These are phyloP conservation scores for Metschnikowia cerradonensis DNA, from an alignment of 805 yeast genomes.

Conservation along the genomic window DNA sequence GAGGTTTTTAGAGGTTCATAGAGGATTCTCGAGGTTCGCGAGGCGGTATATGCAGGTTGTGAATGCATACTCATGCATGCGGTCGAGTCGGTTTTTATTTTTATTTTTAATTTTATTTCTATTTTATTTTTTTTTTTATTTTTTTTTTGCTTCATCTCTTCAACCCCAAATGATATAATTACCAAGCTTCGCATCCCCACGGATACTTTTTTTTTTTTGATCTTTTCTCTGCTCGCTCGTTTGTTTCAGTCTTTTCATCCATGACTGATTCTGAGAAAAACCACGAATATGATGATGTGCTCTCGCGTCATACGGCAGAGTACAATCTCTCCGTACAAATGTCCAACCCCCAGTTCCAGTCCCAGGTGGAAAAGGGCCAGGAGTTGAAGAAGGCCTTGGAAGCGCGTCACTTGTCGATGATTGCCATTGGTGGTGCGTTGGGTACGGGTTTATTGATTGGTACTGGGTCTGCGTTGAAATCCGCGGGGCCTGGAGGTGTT, in stretches of 20 bases:
- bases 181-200: not conserved
- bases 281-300: slow-evolving; percentile 27
- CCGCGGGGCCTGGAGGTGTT: slow-evolving; percentile 67
- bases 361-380: slow-evolving; percentile 40
- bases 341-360: slow-evolving; percentile 38
- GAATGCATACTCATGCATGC: not conserved
- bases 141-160: no score
- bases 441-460: slow-evolving; percentile 81
- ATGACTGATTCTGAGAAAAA: slow-evolving; percentile 18
- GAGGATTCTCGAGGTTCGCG: no score
- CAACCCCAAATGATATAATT: not conserved
- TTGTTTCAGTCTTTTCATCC: not conserved
- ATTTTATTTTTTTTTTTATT: no score
- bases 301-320: slow-evolving; percentile 44
- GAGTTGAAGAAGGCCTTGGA: slow-evolving; percentile 33
- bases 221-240: not conserved
- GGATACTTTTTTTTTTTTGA: not conserved
- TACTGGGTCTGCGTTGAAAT: slow-evolving; percentile 64
- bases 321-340: slow-evolving; percentile 44
- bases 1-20: no score
- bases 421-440: slow-evolving; percentile 79
- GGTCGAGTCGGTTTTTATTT: not conserved
- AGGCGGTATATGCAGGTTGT: no score
- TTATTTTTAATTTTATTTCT: no score
- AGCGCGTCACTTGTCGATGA: slow-evolving; percentile 63